A percentile compares a stretch with the other conserved stretches of the same genome.
phyloP scores from a whole-genome alignment of 169 alveolate genomes.

The Miamiensis avidus region DNA sequence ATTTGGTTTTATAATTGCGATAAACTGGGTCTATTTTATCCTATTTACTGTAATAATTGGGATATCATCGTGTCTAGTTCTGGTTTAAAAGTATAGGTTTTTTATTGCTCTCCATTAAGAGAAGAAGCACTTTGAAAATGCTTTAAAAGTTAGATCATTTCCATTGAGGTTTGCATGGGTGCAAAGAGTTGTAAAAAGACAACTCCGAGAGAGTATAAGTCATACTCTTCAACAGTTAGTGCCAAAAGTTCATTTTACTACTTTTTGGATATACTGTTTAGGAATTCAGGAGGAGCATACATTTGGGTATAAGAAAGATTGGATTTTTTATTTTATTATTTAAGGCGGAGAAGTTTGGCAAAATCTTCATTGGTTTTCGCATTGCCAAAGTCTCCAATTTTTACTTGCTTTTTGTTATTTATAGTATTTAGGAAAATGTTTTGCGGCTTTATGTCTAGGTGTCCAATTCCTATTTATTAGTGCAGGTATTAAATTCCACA shows the following conservation, averaged over 20 bases:
- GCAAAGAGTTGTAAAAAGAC: background rate
- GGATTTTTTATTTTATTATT: too few species aligned
- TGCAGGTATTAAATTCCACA: background rate
- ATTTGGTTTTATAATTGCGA: background rate
- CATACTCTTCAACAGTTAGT: background rate
- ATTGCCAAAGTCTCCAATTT: background rate
- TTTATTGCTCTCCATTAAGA: background rate
- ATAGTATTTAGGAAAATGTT: too few species aligned
- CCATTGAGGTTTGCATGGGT: background rate
- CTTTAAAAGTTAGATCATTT: background rate
- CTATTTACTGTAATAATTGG: too few species aligned
- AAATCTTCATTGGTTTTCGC: background rate
- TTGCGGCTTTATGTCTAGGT: background rate
- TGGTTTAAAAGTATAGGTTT: too few species aligned
- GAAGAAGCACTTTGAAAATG: too few species aligned
- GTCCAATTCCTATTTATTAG: background rate
- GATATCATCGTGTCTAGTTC: background rate
- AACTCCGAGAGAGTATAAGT: background rate
- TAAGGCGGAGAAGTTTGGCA: background rate
- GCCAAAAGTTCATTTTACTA: background rate
- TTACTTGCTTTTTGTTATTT: background rate
- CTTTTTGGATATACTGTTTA: background rate
- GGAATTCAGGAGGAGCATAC: background rate
- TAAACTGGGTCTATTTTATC: too few species aligned
- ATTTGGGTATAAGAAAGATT: background rate